Base-by-base conservation (phyloP, 2,329 filamentous ascomycete species). In the Trichocomaceae sp. region DNA sequence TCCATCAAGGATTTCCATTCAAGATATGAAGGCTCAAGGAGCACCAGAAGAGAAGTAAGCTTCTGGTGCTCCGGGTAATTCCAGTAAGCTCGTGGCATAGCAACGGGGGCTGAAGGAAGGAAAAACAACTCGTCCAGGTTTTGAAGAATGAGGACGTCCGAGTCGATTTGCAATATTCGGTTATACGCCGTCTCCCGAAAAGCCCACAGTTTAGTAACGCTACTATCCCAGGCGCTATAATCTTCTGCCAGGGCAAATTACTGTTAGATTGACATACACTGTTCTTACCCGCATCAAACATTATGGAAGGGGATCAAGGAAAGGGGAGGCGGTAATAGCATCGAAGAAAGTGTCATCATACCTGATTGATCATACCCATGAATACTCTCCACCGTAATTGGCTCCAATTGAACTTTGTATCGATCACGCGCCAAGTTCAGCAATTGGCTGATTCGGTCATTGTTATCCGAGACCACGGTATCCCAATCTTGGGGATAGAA, bases 41-140 rank as follows among this genome's bases (percentile, higher is more conserved):
- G 77, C 65, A 87, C 78, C 41, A 87, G 63, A 42, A 84, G 77
- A 2, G 82, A 83, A 0, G 83, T 82, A 10, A 88, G 74, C 2
- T 77, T 75, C 58, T 75, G 75, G 8, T 72, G 73, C 0, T 76
- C 72, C 0, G 79, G 79, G 5, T 80, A 74, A 1, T 83, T 73
- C 86, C 86, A 89, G 66, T 89, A 88, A 8, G 86, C 86, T 31
- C 83, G 80, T 1, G 86, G 84, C 79, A 88, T 84, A 2, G 85
- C 85, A 3, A 86, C 77, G 1, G 79, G 73, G 1, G 79, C 77
- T 1, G 72, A 66, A 0, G 86, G 86, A 1, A 86, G 73, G 26
- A 85, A 77, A 69, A 90, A 90, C 0, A 89, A 76, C 53, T 88
- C 85, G 61, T 90, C 86, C 76, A 89, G 79, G 20, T 76, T 70